A percentile compares a stretch with the other conserved stretches of the same genome.
phyloP scores from a whole-genome alignment of 192 early-diverging fungal species.

The Backusella macrospora region DNA sequence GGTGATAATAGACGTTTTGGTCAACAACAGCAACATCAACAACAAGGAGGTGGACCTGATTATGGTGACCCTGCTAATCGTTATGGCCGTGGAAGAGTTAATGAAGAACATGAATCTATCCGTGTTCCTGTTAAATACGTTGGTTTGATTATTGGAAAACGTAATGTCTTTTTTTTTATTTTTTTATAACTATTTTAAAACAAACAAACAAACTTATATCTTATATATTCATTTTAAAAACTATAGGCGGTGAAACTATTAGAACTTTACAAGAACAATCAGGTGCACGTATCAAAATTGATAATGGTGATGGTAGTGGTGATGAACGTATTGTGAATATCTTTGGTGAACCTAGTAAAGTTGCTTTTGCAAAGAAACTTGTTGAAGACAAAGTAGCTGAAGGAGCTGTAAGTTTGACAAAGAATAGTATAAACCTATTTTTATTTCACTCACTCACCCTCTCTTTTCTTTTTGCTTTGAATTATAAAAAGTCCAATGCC shows the following conservation, averaged over 20 bases:
- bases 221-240: constrained; percentile 35
- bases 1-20: constrained; percentile 14
- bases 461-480: too few relatives aligned
- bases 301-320: constrained; percentile 42
- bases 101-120: constrained; percentile 51
- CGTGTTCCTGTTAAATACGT: constrained; percentile 63
- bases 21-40: not conserved
- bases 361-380: constrained; percentile 52
- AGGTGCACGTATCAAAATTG: constrained; percentile 63
- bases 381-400: constrained; percentile 54
- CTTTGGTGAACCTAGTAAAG: constrained; percentile 46
- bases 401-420: constrained; percentile 24
- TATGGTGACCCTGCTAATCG: not conserved
- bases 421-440: too few relatives aligned
- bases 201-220: not conserved
- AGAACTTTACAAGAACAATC: constrained; percentile 61
- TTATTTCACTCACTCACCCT: not conserved
- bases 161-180: constrained; percentile 25
- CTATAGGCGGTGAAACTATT: constrained; percentile 63
- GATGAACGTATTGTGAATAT: constrained; percentile 51
- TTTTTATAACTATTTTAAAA: not conserved
- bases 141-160: constrained; percentile 55
- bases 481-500: too few relatives aligned
- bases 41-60: not conserved
- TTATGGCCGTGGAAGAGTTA: constrained; percentile 16